Evolutionary conservation across 257 asterid genomes (phyloP), one percentile per base, ranked within the genome.

Genomic region (Orobanche coerulescens): DNA sequence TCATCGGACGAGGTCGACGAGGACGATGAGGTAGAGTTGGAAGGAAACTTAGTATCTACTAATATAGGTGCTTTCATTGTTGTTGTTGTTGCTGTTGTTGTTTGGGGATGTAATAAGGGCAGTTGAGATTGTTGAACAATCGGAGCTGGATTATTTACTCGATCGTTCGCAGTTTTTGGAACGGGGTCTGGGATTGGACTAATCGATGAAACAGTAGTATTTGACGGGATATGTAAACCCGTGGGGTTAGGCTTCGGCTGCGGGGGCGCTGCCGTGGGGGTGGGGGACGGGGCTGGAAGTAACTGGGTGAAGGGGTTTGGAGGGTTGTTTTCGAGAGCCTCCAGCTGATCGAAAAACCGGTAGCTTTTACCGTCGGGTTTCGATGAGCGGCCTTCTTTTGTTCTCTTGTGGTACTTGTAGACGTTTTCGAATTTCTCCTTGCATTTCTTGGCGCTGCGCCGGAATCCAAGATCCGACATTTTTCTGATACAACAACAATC

Each of bases 401-500:
- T 93, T 56, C 99, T 67, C 59, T 81, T 89, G 61, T 93, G 99
- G 56, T 93, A 93, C 51, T 93, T 93, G 85, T 76, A 86, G 4
- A 93, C 94, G 30, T 93, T 89, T 73, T 93, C 98, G 43, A 89
- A 93, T 66, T 93, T 93, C 76, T 93, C 98, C 26, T 84, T 86
- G 78, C 98, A 93, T 72, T 93, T 93, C 79, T 93, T 93, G 0
- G 90, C 67, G 64, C 77, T 89, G 33, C 97, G 76, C 28, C 80
- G 85, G 60, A 62, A 93, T 26, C 98, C 98, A 55, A 84, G 86
- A 64, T 93, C 96, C n/a, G 85, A 88, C 98, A 93, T 74, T 84
- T 93, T 93, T 78, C 98, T 93, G 85, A 60, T 61, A 66, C 9
- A 73, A 62, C 50, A n/a, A 44, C 7, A 30, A 30, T 30, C 7